Base-by-base conservation (phyloP, 2,329 filamentous ascomycete genomes). In the Verticillium albo-atrum region DNA sequence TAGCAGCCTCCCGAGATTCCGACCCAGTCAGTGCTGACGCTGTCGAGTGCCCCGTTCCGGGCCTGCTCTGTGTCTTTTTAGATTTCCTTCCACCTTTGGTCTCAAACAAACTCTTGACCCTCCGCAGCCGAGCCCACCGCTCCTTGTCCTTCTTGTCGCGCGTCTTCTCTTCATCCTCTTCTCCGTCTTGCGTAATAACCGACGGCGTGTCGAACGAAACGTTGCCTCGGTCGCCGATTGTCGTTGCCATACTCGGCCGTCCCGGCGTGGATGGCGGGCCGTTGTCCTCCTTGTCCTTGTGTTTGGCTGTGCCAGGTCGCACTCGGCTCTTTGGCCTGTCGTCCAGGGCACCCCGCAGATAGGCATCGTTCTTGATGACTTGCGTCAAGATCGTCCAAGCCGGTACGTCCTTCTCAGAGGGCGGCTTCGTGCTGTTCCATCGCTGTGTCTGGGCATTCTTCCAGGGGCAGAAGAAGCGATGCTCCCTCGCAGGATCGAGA, bases 391-490 rank as follows among this genome's bases (percentile, higher is more conserved):
- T 72, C 63, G 80, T 78, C 85, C 85, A 88, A 1, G 79, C 85
- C 0, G 84, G 72, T 64, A 75, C 70, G 34, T 73, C 71, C 6
- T 71, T 71, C 54, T 68, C 75, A 2, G 67, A 68, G 52, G 69
- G 72, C 14, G 74, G 68, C 34, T 70, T 58, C 61, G 73, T 53
- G 68, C 71, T 63, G 57, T 67, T 59, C 59, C 69, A 62, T 70
- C 77, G 85, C 70, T 93, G 90, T 1, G 85, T 81, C 12, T 75
- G 68, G 3, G 84, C 73, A 65, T 87, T 91, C 61, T 88, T 82
- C 91, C 91, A 95, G 1, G 91, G 91, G 65, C 91, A 95, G 68
- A 93, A 95, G 68, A 91, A 90, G 62, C 91, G 85, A 72, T 95
- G 91, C 71, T 93, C 89, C 5, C 82, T 81, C 2, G 88, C 74